phyloP scores from a whole-genome alignment of 2,329 filamentous ascomycete genomes.

The Fusarium subtropicale region DNA sequence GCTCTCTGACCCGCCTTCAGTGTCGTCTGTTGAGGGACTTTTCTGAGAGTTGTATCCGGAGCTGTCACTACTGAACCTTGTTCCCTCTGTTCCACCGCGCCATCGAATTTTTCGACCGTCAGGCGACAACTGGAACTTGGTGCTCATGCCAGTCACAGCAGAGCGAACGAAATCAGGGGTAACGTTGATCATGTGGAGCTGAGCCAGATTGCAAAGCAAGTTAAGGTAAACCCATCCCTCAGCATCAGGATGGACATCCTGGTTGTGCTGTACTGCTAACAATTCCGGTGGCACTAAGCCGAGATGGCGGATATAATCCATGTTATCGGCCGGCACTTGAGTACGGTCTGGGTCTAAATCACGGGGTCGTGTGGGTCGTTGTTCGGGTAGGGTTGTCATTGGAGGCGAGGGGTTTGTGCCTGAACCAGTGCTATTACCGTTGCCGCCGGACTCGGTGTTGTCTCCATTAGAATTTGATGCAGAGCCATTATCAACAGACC shows the following conservation, averaged over 20 bases:
- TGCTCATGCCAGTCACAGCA: slow-evolving; percentile 76
- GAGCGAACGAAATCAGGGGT: slow-evolving; percentile 81
- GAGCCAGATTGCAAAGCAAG: slow-evolving; percentile 81
- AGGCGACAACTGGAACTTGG: slow-evolving; percentile 79
- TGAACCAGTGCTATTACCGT: slow-evolving; percentile 50
- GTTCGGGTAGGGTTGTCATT: slow-evolving; percentile 65
- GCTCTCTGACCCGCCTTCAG: slow-evolving; percentile 58
- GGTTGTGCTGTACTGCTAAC: slow-evolving; percentile 54
- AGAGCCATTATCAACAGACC: slow-evolving; percentile 59
- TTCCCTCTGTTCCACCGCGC: slow-evolving; percentile 76
- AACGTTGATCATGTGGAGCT: slow-evolving; percentile 86
- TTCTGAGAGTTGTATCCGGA: slow-evolving; percentile 61
- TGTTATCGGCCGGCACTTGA: slow-evolving; percentile 80
- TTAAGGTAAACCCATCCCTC: slow-evolving; percentile 89
- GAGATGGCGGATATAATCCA: slow-evolving; percentile 81
- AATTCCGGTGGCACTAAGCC: slow-evolving; percentile 72
- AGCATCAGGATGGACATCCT: slow-evolving; percentile 68
- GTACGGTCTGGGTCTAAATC: slow-evolving; percentile 83
- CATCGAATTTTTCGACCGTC: slow-evolving; percentile 85
- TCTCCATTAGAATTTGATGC: slow-evolving; percentile 62
- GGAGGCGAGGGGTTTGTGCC: slow-evolving; percentile 57
- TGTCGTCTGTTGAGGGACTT: slow-evolving; percentile 63
- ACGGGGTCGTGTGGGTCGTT: slow-evolving; percentile 79
- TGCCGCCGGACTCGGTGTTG: slow-evolving; percentile 58
- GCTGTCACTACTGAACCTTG: slow-evolving; percentile 73